phyloP scores from a whole-genome alignment of 2,329 filamentous ascomycete species.

The Aspergillus clavatus region DNA sequence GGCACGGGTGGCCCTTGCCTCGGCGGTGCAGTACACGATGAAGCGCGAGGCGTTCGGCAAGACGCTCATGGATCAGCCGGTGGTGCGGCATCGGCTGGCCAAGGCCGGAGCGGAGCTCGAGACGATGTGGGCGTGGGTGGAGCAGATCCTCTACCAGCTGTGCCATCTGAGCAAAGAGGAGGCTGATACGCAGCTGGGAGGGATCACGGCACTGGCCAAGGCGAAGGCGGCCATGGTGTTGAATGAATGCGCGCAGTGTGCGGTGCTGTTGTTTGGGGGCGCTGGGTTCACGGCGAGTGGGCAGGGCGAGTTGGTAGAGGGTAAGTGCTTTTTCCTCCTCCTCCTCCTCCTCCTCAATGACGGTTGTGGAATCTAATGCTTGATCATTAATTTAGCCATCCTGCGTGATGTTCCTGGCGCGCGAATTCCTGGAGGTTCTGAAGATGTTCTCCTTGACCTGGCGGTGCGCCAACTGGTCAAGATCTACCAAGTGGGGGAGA shows the following conservation, averaged over 20 bases:
- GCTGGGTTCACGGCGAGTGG: slow-evolving; percentile 67
- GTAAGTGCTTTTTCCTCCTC: slow-evolving; percentile 51
- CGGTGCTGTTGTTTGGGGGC: slow-evolving; percentile 67
- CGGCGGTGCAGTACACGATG: slow-evolving; percentile 59
- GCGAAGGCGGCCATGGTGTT: slow-evolving; percentile 67
- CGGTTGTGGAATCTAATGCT: too few species aligned
- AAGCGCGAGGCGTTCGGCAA: slow-evolving; percentile 66
- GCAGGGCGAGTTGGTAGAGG: slow-evolving; percentile 66
- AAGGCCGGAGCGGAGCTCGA: slow-evolving; percentile 66
- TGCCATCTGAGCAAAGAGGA: slow-evolving; percentile 51
- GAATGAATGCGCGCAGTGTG: slow-evolving; percentile 65
- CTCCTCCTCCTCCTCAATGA: too few species aligned
- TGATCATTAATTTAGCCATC: slow-evolving; percentile 49
- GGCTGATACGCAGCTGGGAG: slow-evolving; percentile 55
- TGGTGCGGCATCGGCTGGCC: slow-evolving; percentile 67
- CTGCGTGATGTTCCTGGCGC: slow-evolving; percentile 60
- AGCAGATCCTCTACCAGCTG: slow-evolving; percentile 66
- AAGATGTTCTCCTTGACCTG: slow-evolving; percentile 69
- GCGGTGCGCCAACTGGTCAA: slow-evolving; percentile 66
- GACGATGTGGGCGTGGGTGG: slow-evolving; percentile 66
- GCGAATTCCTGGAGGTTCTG: slow-evolving; percentile 63
- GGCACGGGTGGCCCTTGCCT: slow-evolving; percentile 55
- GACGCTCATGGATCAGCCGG: slow-evolving; percentile 66
- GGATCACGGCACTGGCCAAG: slow-evolving; percentile 67
- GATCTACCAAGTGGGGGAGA: slow-evolving; percentile 48